Base-by-base conservation (phyloP, 2,329 filamentous ascomycete genomes). In the Fusarium irregulare region DNA sequence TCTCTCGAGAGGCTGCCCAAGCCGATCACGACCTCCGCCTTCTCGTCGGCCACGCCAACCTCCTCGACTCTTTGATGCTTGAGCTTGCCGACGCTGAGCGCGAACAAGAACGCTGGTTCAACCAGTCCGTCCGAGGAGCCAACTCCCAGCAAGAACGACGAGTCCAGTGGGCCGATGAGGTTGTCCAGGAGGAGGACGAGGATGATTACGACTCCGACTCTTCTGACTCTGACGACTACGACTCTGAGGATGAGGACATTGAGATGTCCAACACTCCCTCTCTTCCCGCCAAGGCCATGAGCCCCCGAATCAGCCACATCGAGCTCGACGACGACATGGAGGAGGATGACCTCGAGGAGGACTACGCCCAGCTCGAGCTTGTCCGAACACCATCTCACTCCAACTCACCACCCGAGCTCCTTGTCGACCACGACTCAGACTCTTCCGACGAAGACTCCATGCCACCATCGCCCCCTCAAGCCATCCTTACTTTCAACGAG, bases 91-190 rank as follows among this genome's bases (percentile, higher is more conserved):
- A 97, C 64, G 95, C 95, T 78, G 96, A 98, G 86, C 89, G 91
- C 76, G 94, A 98, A 82, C 96, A 98, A 83, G 95, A 98, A 83
- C 91, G 89, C 73, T 98, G 94, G 94, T 98, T 98, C 91, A 97
- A 98, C 88, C 92, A 94, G 81, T 96, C 93, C 68, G 93, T 98
- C 82, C 91, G 89, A 79, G 92, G 91, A 77, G 92, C 92, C 78
- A 82, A 79, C 56, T 76, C 83, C 66, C 85, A 91, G 73, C 64
- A 68, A 69, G 87, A 92, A 68, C 88, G 88, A 80, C 93, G 93
- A 83, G 89, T 97, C 75, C 92, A 95, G 85, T 97, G 93, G 93
- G 92, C 93, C 77, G 93, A 97, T 80, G 86, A 88, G 80, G 85
- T 88, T 59, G 87, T 94, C 69, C 86, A 88, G 65, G 92, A 94